Evolutionary conservation across 1,284 basidiomycete species (phyloP), one percentile per base, ranked within the genome.

Genomic region (Takashimella tepidaria): DNA sequence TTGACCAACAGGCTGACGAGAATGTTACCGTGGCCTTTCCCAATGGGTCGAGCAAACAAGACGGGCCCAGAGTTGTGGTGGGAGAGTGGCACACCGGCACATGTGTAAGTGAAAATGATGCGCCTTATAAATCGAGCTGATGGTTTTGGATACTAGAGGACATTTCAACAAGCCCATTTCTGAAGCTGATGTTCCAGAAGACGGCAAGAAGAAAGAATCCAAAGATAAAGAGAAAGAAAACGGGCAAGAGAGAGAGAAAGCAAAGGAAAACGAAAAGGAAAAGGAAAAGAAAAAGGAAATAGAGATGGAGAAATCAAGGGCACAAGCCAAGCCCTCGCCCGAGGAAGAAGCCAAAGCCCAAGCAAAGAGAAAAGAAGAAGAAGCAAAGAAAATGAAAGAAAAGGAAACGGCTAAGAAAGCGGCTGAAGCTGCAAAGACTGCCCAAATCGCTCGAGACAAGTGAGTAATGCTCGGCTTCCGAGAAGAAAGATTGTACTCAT

Each of bases 41-140:
- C 68, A 0, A 59, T 70, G 58, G 67, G 67, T 10, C 49, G 42
- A 22, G 67, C 67, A 12, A 55, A 19, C 22, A 26, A 40, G 13
- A 48, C 16, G 3, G 62, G 63, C 1, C 56, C 47, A 6, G 66
- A 68, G 49, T 44, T 70, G 20, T 70, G 68, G 68, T 70, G 68
- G 68, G 68, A 70, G 56, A 70, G 67, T 42, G 68, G 68, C 4
- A 59, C 55, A 52, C 68, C 67, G 16, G 42, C 45, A 43, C 67
- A 70, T 61, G 65, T 70, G 68, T 70, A 49, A 50, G 67, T 62
- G 22, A 44, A 24, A 31, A 11, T 31, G 47, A 31, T 11, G 8
- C 26, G 51, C 41, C 13, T 8, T 22, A 47, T 19, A 16, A 37
- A 37, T 16, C 31, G 31, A 37, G 41, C 47, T 49, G 26, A 40